Evolutionary conservation across 2,329 filamentous ascomycete species (phyloP).

Genomic region (Ophiocordyceps sinensis): DNA sequence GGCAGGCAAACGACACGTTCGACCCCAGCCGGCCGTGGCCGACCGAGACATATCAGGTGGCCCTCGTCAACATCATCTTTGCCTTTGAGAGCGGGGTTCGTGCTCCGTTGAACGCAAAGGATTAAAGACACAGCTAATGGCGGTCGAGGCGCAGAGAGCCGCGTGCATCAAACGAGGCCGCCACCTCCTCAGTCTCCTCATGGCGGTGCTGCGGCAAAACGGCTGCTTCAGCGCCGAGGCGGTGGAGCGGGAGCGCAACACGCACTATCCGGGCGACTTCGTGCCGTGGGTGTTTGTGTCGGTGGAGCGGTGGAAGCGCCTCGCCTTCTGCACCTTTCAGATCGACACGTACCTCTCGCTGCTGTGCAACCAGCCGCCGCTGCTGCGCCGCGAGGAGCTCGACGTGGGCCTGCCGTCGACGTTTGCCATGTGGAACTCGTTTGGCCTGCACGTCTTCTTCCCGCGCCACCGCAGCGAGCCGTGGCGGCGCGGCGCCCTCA

Average conservation of each 20-base stretch:
- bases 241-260: conserved; percentile 18
- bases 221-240: conserved; percentile 21
- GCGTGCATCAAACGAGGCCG: conserved; percentile 15
- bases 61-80: conserved; percentile 24
- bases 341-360: conserved; percentile 23
- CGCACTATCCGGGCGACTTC: conserved; percentile 21
- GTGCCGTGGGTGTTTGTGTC: conserved; percentile 18
- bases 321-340: conserved; percentile 20
- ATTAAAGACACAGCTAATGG: too few relatives aligned
- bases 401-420: conserved; percentile 19
- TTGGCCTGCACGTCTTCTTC: conserved; percentile 22
- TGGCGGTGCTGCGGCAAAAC: conserved; percentile 18
- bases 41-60: conserved; percentile 17
- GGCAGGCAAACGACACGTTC: conserved; percentile 1
- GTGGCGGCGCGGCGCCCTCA: conserved; percentile 12
- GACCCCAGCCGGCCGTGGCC: conserved; percentile 14
- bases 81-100: conserved; percentile 20
- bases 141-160: conserved; percentile 13
- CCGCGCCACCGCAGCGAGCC: conserved; percentile 18
- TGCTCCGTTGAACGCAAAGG: too few relatives aligned
- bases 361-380: conserved; percentile 15
- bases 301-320: conserved; percentile 21
- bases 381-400: conserved; percentile 21
- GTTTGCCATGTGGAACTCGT: conserved; percentile 20
- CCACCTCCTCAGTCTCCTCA: conserved; percentile 19